Base-by-base conservation (phyloP, 805 yeast genomes). In the Kluyveromyces siamensis region DNA sequence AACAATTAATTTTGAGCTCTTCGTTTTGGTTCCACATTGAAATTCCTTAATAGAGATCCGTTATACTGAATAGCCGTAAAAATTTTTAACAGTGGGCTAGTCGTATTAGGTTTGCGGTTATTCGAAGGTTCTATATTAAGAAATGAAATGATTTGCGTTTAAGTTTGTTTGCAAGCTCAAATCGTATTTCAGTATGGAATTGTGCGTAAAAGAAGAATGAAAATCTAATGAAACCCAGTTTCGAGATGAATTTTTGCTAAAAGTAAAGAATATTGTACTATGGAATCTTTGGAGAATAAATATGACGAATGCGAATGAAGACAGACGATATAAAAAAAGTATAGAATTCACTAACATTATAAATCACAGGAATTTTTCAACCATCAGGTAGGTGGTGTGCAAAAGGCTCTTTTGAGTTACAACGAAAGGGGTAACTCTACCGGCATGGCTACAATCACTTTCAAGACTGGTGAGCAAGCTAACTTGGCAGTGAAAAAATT, bases 391-490 rank as follows among this genome's bases (percentile, higher is more conserved):
- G 99, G 99, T 58, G 87, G 89, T 55, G 87, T 91, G 59, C 73
- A 72, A 56, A 75, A 76, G 54, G 83, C 86, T 65, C 72, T 79
- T 48, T 76, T 88, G 62, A 76, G 83, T 59, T 93, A 86, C 75
- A 88, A 87, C 65, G 87, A 83, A 69, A 81, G 77, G 66, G 99
- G 98, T 47, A 81, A 81, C 68, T 87, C 95, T 55, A 85, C 85
- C 54, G 99, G 99, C 70, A 79, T 82, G 72, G 96, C 96, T 54
- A 88, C 93, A 50, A 79, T 93, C 60, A 74, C 83, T 50, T 93
- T 93, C 75, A 80, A 72, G 62, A 73, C 75, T 50, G 67, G 78
- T 46, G 81, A 82, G 51, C 75, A 76, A 65, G 98, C 98, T 46
- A 71, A 77, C 52, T 75, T 72, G 60, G 96, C 96, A 45, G 86